phyloP scores from a whole-genome alignment of 441 rosid genomes.

The Cnidoscolus chayamansa region DNA sequence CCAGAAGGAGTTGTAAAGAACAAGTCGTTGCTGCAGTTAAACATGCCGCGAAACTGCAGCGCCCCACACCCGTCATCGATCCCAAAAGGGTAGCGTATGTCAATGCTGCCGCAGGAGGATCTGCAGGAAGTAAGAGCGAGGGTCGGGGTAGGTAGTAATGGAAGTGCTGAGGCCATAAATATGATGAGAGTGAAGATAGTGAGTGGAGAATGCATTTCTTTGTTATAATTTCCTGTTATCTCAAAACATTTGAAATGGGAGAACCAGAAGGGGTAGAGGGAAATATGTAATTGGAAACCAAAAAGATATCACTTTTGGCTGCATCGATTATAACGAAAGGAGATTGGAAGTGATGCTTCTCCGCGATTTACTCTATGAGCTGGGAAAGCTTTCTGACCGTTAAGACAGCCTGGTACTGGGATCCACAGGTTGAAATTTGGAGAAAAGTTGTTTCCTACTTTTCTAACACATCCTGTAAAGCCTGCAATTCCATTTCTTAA shows the following conservation, averaged over 20 bases:
- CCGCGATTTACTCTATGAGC: constrained; percentile 31
- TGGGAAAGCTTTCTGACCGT: constrained; percentile 32
- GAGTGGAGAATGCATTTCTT: constrained; percentile 20
- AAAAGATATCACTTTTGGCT: not conserved
- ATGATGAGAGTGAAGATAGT: constrained; percentile 26
- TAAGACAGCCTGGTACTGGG: constrained; percentile 29
- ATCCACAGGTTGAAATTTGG: constrained; percentile 31
- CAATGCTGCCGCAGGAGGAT: constrained; percentile 51
- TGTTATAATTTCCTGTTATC: not conserved
- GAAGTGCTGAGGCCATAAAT: constrained; percentile 20
- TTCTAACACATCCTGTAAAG: constrained; percentile 13
- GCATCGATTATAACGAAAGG: not conserved
- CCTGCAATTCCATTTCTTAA: too few relatives aligned
- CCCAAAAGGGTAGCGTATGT: constrained; percentile 71
- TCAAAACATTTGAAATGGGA: not conserved
- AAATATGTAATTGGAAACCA: not conserved
- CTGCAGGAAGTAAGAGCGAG: constrained; percentile 44
- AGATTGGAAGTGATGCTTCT: not conserved
- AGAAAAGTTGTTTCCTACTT: constrained; percentile 7
- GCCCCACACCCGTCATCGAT: constrained; percentile 87
- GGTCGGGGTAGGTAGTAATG: constrained; percentile 21
- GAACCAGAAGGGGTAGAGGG: not conserved
- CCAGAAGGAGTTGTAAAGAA: constrained; percentile 81
- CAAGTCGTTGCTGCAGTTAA: constrained; percentile 61
- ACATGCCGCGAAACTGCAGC: constrained; percentile 61